These are phyloP conservation scores for Arachis hypogaea DNA, from an alignment of 306 rosid species.

Conservation along the genomic window DNA sequence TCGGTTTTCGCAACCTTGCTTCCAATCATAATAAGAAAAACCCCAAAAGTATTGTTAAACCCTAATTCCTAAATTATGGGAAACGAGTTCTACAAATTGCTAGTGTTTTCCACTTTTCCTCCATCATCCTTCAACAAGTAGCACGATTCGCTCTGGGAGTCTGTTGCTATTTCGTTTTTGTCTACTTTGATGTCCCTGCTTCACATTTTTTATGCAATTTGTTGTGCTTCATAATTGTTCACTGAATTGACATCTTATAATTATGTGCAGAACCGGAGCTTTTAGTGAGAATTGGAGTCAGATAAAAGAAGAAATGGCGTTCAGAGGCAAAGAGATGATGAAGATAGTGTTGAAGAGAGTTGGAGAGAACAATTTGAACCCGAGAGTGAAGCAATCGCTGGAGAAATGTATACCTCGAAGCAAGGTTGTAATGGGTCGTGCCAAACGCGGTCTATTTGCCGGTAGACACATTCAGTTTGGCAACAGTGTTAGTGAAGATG, in stretches of 20 bases:
- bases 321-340: slow-evolving; percentile 83
- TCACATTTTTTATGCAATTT: not conserved
- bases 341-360: slow-evolving; percentile 71
- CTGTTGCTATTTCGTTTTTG: no score
- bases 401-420: slow-evolving; percentile 68
- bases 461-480: slow-evolving; percentile 95
- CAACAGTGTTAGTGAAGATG: slow-evolving; percentile 86
- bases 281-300: not conserved
- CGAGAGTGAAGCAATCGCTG: slow-evolving; percentile 64
- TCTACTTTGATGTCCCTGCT: not conserved
- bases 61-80: no score
- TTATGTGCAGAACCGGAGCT: not conserved
- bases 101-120: no score
- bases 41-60: no score
- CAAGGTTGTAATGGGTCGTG: slow-evolving; percentile 82
- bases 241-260: not conserved
- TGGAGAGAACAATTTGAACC: slow-evolving; percentile 70
- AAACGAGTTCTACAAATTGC: no score
- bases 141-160: no score
- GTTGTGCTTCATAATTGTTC: not conserved
- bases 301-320: slow-evolving; percentile 55
- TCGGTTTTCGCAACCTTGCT: no score
- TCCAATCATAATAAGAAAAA: no score
- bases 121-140: no score
- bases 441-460: slow-evolving; percentile 87